Conservation (phyloP, 805 yeast species). For the Myxozyma melibiosi region DNA sequence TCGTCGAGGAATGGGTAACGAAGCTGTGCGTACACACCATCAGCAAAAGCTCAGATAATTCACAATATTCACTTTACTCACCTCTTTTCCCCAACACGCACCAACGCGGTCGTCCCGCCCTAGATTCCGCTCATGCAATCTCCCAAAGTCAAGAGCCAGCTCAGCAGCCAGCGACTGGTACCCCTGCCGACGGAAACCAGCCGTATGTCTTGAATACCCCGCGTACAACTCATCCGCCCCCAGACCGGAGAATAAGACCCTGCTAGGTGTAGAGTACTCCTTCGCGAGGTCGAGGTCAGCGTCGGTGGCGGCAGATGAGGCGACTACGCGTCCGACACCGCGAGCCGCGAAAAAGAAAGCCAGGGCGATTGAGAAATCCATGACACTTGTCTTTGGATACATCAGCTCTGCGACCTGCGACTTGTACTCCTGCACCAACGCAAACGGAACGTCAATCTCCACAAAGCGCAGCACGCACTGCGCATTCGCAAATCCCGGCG, state of each 20-base stretch:
- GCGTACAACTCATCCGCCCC: slow-evolving; percentile 98
- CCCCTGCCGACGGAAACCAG: slow-evolving; percentile 42
- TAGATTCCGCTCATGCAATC: slow-evolving; percentile 76
- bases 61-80: slow-evolving; percentile 52
- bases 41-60: slow-evolving; percentile 43
- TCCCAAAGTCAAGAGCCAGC: slow-evolving; percentile 66
- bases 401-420: slow-evolving; percentile 64
- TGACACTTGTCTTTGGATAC: slow-evolving; percentile 83
- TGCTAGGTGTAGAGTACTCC: slow-evolving; percentile 56
- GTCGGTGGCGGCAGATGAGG: slow-evolving; percentile 14
- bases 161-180: slow-evolving; percentile 56
- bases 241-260: slow-evolving; percentile 83
- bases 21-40: slow-evolving; percentile 59
- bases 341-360: slow-evolving; percentile 91
- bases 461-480: slow-evolving; percentile 24
- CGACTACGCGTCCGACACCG: slow-evolving; percentile 48
- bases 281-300: neutral
- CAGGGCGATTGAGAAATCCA: slow-evolving; percentile 93
- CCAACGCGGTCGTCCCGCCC: slow-evolving; percentile 92
- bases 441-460: slow-evolving; percentile 74
- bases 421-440: slow-evolving; percentile 57
- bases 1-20: slow-evolving; percentile 48
- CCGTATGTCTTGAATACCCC: slow-evolving; percentile 84
- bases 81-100: slow-evolving; percentile 83
- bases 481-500: neutral